Percentiles rank a stretch among this genome's conserved stretches.
phyloP scores from a whole-genome alignment of 371 early-diverging fungal species.

The Mortierella sp. region DNA sequence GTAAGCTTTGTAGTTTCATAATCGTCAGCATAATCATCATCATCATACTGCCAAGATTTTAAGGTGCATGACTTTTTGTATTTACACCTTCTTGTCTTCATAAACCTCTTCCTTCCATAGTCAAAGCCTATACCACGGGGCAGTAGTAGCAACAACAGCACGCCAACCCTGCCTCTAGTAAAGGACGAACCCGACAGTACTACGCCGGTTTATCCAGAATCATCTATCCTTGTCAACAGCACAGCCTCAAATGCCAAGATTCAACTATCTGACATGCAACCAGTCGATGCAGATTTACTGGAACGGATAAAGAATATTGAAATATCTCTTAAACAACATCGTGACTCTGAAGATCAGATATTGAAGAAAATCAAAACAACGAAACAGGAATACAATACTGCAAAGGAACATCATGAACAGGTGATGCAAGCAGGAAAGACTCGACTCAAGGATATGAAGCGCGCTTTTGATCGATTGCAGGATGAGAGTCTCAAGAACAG shows the following conservation, averaged over 20 bases:
- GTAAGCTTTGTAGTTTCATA: no score
- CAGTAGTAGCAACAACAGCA: not conserved
- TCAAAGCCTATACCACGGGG: not conserved
- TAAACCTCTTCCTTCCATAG: not conserved
- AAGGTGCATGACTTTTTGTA: not conserved
- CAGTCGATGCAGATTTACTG: conserved; percentile 14
- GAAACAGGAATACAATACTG: conserved; percentile 2
- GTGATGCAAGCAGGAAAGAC: conserved; percentile 1
- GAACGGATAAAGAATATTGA: conserved; percentile 44
- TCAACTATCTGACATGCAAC: conserved; percentile 35
- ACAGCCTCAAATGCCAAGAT: conserved; percentile 17
- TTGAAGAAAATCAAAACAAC: not conserved
- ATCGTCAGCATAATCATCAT: no score
- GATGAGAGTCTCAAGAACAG: conserved; percentile 5
- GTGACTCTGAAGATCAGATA: conserved; percentile 12
- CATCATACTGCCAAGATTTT: not conserved
- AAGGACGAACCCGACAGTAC: conserved; percentile 24
- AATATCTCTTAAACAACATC: conserved; percentile 39
- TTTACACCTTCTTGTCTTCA: not conserved
- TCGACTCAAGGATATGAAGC: not conserved
- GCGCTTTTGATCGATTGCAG: conserved; percentile 1
- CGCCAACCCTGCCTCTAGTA: not conserved
- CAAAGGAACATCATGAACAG: conserved; percentile 16
- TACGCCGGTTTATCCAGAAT: conserved; percentile 32
- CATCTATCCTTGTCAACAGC: conserved; percentile 11